A percentile compares a stretch with the other conserved stretches of the same genome.
These are phyloP conservation scores for Podila clonocystis DNA, from an alignment of 192 early-diverging fungal genomes.

Conservation along the genomic window DNA sequence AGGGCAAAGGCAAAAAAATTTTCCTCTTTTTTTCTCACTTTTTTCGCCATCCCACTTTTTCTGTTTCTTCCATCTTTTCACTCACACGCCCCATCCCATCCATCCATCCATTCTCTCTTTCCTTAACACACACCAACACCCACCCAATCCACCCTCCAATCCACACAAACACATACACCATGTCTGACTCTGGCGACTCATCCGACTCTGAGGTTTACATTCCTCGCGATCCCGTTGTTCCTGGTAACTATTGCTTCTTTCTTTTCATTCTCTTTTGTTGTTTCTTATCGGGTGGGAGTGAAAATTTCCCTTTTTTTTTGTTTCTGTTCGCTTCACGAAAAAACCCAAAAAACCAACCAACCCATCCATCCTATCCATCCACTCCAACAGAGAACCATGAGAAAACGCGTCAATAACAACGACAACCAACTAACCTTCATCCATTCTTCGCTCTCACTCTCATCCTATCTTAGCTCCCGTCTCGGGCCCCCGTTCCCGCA, in stretches of 20 bases:
- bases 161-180: not conserved
- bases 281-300: not conserved
- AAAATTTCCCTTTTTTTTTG: not conserved
- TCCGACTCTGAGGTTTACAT: slow-evolving; percentile 51
- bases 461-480: slow-evolving; percentile 26
- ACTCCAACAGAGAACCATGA: not conserved
- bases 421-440: too few species aligned
- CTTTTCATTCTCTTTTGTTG: slow-evolving; percentile 5
- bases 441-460: not conserved
- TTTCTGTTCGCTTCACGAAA: not conserved
- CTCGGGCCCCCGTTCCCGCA: slow-evolving; percentile 44
- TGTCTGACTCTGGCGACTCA: slow-evolving; percentile 50
- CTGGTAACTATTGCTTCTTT: slow-evolving; percentile 16
- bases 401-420: not conserved
- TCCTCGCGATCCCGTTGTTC: slow-evolving; percentile 52
- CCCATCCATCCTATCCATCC: not conserved
- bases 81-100: not conserved
- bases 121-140: not conserved
- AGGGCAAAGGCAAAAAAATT: not conserved
- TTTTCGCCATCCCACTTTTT: not conserved
- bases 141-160: not conserved
- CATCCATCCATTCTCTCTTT: not conserved
- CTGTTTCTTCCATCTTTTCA: slow-evolving; percentile 3
- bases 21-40: slow-evolving; percentile 10
- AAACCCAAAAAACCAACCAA: not conserved